Evolutionary conservation across 345 rosid genomes (phyloP).

Genomic region (Camelina hispida): DNA sequence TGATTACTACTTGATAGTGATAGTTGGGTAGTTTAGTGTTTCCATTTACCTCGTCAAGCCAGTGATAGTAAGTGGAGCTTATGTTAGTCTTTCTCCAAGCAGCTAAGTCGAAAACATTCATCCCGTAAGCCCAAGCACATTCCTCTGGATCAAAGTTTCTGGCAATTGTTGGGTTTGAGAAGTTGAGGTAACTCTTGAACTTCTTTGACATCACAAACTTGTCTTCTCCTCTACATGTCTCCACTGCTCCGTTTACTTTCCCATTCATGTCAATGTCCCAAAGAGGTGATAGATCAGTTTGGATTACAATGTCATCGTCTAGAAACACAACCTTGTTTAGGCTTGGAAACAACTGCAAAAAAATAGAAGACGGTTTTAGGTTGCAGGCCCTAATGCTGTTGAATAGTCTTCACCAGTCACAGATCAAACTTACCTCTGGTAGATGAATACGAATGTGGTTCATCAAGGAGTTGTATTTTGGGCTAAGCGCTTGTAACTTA

Average conservation of each 20-base stretch:
- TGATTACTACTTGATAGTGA: background rate
- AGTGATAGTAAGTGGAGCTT: slow-evolving; percentile 82
- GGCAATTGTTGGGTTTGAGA: slow-evolving; percentile 77
- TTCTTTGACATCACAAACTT: slow-evolving; percentile 85
- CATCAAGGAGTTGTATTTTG: slow-evolving; percentile 92
- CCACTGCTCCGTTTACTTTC: slow-evolving; percentile 94
- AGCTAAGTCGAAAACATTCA: slow-evolving; percentile 86
- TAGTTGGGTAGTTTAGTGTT: slow-evolving; percentile 1
- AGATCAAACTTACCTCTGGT: slow-evolving; percentile 67
- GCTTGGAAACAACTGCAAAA: slow-evolving; percentile 83
- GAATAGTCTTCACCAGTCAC: background rate
- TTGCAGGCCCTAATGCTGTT: background rate
- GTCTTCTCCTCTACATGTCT: slow-evolving; percentile 84
- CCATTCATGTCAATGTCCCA: slow-evolving; percentile 95
- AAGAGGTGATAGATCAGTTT: slow-evolving; percentile 87
- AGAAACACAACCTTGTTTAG: slow-evolving; percentile 86
- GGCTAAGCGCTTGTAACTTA: slow-evolving; percentile 92
- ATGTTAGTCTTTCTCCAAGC: slow-evolving; percentile 96
- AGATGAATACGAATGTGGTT: slow-evolving; percentile 93
- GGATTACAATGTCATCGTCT: slow-evolving; percentile 93
- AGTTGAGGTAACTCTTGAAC: slow-evolving; percentile 86
- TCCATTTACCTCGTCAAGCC: slow-evolving; percentile 82
- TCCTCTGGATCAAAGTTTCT: slow-evolving; percentile 70
- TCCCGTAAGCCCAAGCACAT: slow-evolving; percentile 99
- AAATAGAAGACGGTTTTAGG: slow-evolving; percentile 8